Evolutionary conservation across 257 asterid genomes (phyloP), one percentile per base, ranked within the genome.

Genomic region (Scutellaria barbata): DNA sequence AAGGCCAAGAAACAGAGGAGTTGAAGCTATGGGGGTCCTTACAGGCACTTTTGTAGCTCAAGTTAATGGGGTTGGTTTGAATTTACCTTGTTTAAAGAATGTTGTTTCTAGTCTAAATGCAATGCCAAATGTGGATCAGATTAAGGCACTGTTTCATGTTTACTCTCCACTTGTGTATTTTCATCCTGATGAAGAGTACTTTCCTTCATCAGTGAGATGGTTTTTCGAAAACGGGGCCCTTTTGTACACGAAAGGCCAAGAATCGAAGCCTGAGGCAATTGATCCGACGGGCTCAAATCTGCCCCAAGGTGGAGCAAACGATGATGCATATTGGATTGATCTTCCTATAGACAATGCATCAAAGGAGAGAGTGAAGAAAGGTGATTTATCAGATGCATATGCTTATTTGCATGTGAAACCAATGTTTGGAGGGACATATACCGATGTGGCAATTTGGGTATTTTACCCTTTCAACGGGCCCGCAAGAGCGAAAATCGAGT

Each of bases 401-500:
- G 73, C 77, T 8, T 92, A 92, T 50, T 3, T 82, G 62, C 97
- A 90, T 18, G 84, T 87, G 8, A 92, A 92, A 39, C 95, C 97
- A 1, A 81, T 83, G 89, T 66, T 84, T 25, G 97, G 96, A 4
- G 97, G 84, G 35, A 86, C 94, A 1, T 84, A 67, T 61, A 87
- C 96, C 0, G 97, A 92, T 39, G 33, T 92, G 8, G 91, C 84
- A 0, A 55, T 85, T 0, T 90, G 97, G 97, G 8, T 85, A 4
- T 92, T 88, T 46, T 90, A 90, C 87, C 98, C 98, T 18, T 92
- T 85, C 70, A 92, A 92, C 42, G 98, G 98, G 2, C 85, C 92
- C 0, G 89, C 97, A 0, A 81, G 57, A 68, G 96, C 90, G 0
- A 92, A 92, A 68, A 69, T 92, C 3, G 86, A 82, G 74, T 83